Evolutionary conservation across 1,284 basidiomycete genomes (phyloP), one percentile per base, ranked within the genome.

Genomic region (Salmacisia buchloeana): DNA sequence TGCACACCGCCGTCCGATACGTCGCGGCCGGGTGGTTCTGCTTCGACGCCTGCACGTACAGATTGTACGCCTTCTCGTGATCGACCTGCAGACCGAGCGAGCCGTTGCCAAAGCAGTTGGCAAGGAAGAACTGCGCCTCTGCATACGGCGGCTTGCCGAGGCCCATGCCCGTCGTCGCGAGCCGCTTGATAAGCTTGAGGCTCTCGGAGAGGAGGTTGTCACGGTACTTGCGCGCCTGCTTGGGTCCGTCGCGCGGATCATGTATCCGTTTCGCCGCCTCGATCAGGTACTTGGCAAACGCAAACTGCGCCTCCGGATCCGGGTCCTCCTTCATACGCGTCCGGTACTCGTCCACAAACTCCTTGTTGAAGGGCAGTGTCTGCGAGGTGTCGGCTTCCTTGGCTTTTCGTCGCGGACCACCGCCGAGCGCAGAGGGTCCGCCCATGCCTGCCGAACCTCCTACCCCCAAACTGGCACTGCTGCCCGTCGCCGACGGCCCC

Each of bases 101-200:
- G 18, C 96, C 96, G 1, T 93, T 97, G 10, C 94, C 94, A 77
- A 96, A 89, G 79, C 94, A 94, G 77, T 97, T 97, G 56, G 94
- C 96, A 49, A 98, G 84, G 85, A 97, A 98, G 82, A 97, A 99
- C 79, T 98, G 96, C n/a, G 96, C 94, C 75, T 98, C 94, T 62
- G 92, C 87, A 80, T 91, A 96, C 1, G 92, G 88, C 15, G 82
- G 80, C 65, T 82, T 82, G 38, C 81, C 81, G 29, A 81, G 58
- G 1, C 79, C 80, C 62, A 76, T 76, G 27, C 89, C 90, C 76
- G 92, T 89, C 1, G 91, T 92, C 0, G 93, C 93, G 38, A 98
- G 84, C 63, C 91, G 86, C 72, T 96, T 90, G 74, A 97, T 86
- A 58, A 93, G 89, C 80, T 97, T 96, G 72, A 99, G 83, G 18